Percentiles rank a stretch among this genome's conserved stretches.
These are phyloP conservation scores for Allomyces arbusculus DNA, from an alignment of 192 early-diverging fungal genomes.

Conservation along the genomic window DNA sequence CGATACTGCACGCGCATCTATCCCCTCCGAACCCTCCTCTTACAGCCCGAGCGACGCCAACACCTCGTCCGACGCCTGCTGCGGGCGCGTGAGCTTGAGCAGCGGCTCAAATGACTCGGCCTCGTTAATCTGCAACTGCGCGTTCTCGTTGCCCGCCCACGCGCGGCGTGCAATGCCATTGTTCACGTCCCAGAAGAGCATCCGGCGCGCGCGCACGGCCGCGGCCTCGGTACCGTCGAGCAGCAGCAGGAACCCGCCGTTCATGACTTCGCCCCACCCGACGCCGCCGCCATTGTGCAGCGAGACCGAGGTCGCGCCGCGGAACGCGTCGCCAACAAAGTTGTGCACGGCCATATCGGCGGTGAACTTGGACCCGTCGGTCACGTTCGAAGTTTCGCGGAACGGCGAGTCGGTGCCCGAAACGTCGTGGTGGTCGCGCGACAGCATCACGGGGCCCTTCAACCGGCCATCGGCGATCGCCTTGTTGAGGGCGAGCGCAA, in stretches of 20 bases:
- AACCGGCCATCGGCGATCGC: constrained; percentile 7
- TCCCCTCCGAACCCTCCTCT: too few relatives aligned
- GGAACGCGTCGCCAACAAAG: constrained; percentile 9
- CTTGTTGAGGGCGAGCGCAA: constrained; percentile 4
- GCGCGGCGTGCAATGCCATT: constrained; percentile 7
- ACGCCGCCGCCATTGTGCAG: constrained; percentile 10
- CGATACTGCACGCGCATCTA: too few relatives aligned
- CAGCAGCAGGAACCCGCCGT: constrained; percentile 9
- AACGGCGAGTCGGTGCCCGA: constrained; percentile 7
- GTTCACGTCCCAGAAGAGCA: constrained; percentile 11
- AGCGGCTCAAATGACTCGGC: constrained; percentile 4
- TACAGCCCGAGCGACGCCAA: too few relatives aligned
- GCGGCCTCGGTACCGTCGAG: constrained; percentile 5
- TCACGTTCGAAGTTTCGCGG: constrained; percentile 6
- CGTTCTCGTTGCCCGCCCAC: constrained; percentile 8
- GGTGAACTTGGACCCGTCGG: neutral
- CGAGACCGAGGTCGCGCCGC: constrained; percentile 7
- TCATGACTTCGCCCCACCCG: constrained; percentile 10
- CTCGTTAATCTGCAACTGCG: constrained; percentile 6
- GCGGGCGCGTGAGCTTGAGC: constrained; percentile 3
- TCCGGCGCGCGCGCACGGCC: constrained; percentile 3
- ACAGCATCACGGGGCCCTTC: constrained; percentile 6
- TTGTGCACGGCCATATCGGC: constrained; percentile 11
- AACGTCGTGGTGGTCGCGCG: constrained; percentile 9
- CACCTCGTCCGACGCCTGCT: neutral